These are phyloP conservation scores for Fusarium dlaminii DNA, from an alignment of 2,329 filamentous ascomycete genomes.

Conservation along the genomic window DNA sequence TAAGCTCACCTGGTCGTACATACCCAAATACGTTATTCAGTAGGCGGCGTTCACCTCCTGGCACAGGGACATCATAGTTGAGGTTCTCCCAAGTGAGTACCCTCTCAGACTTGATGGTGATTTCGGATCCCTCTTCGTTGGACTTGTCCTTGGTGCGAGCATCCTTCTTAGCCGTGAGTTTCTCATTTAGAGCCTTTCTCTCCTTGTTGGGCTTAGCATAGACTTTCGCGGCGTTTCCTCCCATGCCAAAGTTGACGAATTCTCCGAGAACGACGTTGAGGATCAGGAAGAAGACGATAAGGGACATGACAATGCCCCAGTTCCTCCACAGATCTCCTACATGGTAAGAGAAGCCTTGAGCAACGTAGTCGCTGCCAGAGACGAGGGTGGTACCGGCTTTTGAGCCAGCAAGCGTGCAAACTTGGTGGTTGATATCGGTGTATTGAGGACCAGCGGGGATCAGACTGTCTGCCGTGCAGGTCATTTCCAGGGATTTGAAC, in stretches of 20 bases:
- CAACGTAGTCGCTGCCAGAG: conserved; percentile 74
- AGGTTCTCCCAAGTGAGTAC: conserved; percentile 89
- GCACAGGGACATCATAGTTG: conserved; percentile 76
- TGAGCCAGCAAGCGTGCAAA: conserved; percentile 82
- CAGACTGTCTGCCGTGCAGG: conserved; percentile 73
- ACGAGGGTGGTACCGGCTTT: conserved; percentile 70
- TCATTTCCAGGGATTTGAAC: conserved; percentile 74
- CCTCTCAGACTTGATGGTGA: conserved; percentile 68
- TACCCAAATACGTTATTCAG: conserved; percentile 71
- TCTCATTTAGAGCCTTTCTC: conserved; percentile 71
- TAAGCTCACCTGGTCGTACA: conserved; percentile 79
- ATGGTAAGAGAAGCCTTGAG: conserved; percentile 72
- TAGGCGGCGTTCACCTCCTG: conserved; percentile 64
- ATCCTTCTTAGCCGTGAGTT: conserved; percentile 67
- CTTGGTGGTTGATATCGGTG: conserved; percentile 75
- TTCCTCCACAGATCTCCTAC: conserved; percentile 80
- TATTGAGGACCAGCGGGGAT: conserved; percentile 78
- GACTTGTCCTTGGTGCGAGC: conserved; percentile 59
- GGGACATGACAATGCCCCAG: conserved; percentile 80
- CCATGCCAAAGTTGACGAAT: conserved; percentile 78
- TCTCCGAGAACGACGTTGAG: conserved; percentile 84
- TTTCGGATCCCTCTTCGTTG: conserved; percentile 57
- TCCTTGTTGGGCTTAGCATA: conserved; percentile 77
- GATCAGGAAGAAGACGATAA: conserved; percentile 79
- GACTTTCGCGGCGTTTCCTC: conserved; percentile 82